Evolutionary conservation across 1,284 basidiomycete genomes (phyloP), one percentile per base, ranked within the genome.

Genomic region (Coniophora puteana): DNA sequence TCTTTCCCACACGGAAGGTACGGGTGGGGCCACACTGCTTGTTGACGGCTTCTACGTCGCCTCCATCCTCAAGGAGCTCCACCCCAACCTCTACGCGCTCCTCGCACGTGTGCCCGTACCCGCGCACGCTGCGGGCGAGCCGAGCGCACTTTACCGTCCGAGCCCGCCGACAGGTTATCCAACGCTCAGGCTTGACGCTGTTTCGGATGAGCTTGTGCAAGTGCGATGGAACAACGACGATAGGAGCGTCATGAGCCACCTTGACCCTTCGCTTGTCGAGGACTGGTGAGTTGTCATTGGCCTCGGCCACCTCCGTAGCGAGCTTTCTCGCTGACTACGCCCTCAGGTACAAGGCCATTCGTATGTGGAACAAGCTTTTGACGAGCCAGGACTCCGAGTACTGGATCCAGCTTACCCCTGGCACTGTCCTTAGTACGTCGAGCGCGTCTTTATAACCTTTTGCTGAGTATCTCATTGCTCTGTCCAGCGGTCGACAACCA

Each of bases 221-320:
- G 84, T 97, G 11, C 67, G 94, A 30, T 98, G 93, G 89, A 99
- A 98, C 59, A 95, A 93, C 47, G 90, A 95, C 53, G 95, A 99
- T 61, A 70, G 95, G 35, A 92, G 89, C 46, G 84, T 85, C 0
- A 74, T 95, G 72, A 70, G 66, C 48, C 63, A 74, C 54, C 43
- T 92, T 52, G 70, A 71, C 7, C 65, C 78, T 0, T 68, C 69
- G 7, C 55, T 78, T 44, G 76, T 93, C 3, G 82, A 86, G 51
- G 67, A 73, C 36, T 93, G 89, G 89, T 83, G 53, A 36, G 74
- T 50, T 3, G n/a, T 2, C 28, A 22, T 8, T 14, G 18, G 10
- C 13, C n/a, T n/a, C n/a, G n/a, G n/a, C n/a, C n/a, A n/a, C n/a
- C n/a, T n/a, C n/a, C n/a, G n/a, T n/a, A n/a, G n/a, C n/a, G n/a